These are phyloP conservation scores for Allium fistulosum DNA, from an alignment of 106 monocot species.

Conservation along the genomic window DNA sequence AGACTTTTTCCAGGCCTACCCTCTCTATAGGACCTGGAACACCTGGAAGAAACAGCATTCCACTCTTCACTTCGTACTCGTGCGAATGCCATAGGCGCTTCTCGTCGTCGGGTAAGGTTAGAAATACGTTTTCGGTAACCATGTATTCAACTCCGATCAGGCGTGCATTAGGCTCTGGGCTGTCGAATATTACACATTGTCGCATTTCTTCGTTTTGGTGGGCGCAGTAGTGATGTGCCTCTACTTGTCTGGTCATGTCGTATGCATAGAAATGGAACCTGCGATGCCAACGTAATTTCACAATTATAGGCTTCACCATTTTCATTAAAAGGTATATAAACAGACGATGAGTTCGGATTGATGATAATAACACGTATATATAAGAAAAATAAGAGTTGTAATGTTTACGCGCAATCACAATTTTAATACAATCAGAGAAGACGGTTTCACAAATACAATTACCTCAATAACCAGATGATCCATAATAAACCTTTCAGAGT, in stretches of 20 bases:
- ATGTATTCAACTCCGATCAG: constrained; percentile 97
- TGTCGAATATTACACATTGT: constrained; percentile 89
- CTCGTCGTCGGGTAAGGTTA: constrained; percentile 75
- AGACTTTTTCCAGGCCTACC: constrained; percentile 51
- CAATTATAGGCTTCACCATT: no score
- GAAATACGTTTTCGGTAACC: constrained; percentile 47
- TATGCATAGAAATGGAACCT: constrained; percentile 82
- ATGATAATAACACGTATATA: no score
- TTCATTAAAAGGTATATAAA: no score
- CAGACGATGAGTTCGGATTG: no score
- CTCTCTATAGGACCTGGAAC: constrained; percentile 46
- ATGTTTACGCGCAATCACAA: no score
- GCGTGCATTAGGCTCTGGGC: constrained; percentile 34
- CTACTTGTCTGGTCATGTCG: constrained; percentile 86
- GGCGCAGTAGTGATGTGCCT: constrained; percentile 91
- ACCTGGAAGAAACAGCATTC: constrained; percentile 65
- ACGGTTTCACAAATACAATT: no score
- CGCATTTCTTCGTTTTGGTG: constrained; percentile 84
- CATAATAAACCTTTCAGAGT: no score
- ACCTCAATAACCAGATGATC: no score
- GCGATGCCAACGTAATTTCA: not conserved
- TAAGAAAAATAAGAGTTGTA: no score
- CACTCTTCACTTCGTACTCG: constrained; percentile 90
- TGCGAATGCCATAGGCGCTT: constrained; percentile 94
- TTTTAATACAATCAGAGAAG: no score